These are phyloP conservation scores for Penicillium goetzii DNA, from an alignment of 495 filamentous ascomycete species.

Conservation along the genomic window DNA sequence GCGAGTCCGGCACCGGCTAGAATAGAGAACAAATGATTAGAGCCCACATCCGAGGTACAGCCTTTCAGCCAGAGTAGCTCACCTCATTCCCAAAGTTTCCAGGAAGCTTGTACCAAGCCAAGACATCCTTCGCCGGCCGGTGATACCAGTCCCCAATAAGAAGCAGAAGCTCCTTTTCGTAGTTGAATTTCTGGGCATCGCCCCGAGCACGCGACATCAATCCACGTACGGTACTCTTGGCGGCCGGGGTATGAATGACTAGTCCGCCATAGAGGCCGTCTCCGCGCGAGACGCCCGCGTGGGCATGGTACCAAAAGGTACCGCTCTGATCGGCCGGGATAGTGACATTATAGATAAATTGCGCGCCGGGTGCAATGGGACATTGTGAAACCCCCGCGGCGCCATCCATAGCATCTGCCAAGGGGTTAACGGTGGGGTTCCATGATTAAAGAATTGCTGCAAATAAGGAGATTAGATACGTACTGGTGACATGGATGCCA, in stretches of 20 bases:
- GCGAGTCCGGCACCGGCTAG: constrained; percentile 54
- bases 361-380: constrained; percentile 61
- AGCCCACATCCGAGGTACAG: not conserved
- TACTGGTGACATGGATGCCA: constrained; percentile 70
- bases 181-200: constrained; percentile 24
- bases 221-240: constrained; percentile 35
- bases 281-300: constrained; percentile 66
- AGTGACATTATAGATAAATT: constrained; percentile 76
- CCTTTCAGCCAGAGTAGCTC: not conserved
- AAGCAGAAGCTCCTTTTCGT: constrained; percentile 49
- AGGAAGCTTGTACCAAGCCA: constrained; percentile 51
- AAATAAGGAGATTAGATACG: constrained; percentile 14
- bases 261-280: constrained; percentile 76
- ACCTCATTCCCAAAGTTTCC: constrained; percentile 54
- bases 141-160: constrained; percentile 62
- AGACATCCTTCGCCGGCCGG: constrained; percentile 39
- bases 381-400: constrained; percentile 69
- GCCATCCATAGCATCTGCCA: constrained; percentile 69
- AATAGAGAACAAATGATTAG: not conserved
- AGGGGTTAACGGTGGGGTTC: not conserved
- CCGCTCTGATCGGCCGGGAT: constrained; percentile 72
- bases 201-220: constrained; percentile 15
- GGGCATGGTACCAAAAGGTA: constrained; percentile 86
- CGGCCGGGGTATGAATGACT: constrained; percentile 65
- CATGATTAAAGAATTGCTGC: not conserved